Evolutionary conservation across 2,329 filamentous ascomycete species (phyloP).

Genomic region (Aspergillaceae sp.): DNA sequence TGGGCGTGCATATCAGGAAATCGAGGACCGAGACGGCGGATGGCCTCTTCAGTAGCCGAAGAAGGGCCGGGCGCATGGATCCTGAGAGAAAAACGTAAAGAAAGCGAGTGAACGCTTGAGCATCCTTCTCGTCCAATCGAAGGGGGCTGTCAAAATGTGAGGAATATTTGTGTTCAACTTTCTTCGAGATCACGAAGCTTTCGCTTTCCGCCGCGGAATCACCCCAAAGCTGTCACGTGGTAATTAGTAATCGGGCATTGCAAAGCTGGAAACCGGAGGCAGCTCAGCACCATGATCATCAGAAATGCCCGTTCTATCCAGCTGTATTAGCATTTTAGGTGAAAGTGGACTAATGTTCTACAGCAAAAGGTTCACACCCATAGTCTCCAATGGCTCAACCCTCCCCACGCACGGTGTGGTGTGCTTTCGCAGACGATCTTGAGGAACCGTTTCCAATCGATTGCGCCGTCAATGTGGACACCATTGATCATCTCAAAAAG

Average conservation of each 20-base stretch:
- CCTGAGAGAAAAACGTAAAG: slow-evolving; percentile 8
- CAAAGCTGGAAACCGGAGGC: too few species aligned
- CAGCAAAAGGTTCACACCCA: neutral
- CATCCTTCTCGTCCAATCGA: slow-evolving; percentile 19
- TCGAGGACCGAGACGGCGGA: slow-evolving; percentile 33
- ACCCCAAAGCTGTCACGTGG: too few species aligned
- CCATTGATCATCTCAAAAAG: neutral
- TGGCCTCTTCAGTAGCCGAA: slow-evolving; percentile 35
- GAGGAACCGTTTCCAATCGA: neutral
- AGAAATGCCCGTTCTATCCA: too few species aligned
- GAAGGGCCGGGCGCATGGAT: slow-evolving; percentile 37
- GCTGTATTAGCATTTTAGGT: too few species aligned
- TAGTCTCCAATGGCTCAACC: neutral
- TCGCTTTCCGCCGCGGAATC: too few species aligned
- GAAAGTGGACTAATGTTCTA: neutral
- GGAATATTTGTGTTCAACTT: too few species aligned
- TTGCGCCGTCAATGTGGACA: neutral
- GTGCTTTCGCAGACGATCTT: neutral
- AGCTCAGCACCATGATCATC: too few species aligned
- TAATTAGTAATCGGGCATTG: too few species aligned
- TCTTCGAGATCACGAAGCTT: too few species aligned
- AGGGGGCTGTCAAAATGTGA: too few species aligned
- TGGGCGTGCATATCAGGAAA: slow-evolving; percentile 20
- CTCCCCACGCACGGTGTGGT: neutral
- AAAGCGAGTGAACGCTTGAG: slow-evolving; percentile 13